phyloP scores from a whole-genome alignment of 257 asterid species.

The Linderniella brevidens region DNA sequence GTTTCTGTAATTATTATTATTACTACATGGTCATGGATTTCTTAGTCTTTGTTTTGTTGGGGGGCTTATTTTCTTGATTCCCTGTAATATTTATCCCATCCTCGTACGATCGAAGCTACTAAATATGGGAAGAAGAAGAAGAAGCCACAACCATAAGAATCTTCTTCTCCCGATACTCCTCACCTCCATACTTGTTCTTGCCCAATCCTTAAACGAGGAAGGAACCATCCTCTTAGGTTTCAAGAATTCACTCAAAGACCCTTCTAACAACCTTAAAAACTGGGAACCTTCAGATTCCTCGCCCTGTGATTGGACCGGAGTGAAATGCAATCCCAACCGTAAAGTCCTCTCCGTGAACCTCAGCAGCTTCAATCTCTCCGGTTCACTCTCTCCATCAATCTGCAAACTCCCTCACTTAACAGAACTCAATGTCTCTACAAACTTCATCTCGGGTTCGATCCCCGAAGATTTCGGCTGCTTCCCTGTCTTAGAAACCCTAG shows the following conservation, averaged over 20 bases:
- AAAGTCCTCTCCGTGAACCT: slow-evolving; percentile 57
- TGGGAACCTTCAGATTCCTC: slow-evolving; percentile 58
- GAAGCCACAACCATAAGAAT: slow-evolving; percentile 62
- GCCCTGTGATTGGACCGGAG: slow-evolving; percentile 84
- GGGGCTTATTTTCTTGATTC: too few relatives aligned
- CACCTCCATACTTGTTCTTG: too few relatives aligned
- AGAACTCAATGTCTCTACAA: slow-evolving; percentile 46
- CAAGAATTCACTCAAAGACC: slow-evolving; percentile 47
- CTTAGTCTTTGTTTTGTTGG: too few relatives aligned
- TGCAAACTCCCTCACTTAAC: slow-evolving; percentile 34
- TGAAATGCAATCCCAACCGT: slow-evolving; percentile 37
- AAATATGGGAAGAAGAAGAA: slow-evolving; percentile 39
- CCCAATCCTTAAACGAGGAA: slow-evolving; percentile 27
- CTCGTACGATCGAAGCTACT: slow-evolving; percentile 20
- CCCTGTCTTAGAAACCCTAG: slow-evolving; percentile 26
- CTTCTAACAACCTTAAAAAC: slow-evolving; percentile 20
- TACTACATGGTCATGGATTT: too few relatives aligned
- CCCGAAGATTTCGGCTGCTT: slow-evolving; percentile 64
- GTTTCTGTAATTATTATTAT: too few relatives aligned
- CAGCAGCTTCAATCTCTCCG: slow-evolving; percentile 45
- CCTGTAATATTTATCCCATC: too few relatives aligned
- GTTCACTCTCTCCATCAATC: slow-evolving; percentile 34
- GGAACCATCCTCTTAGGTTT: slow-evolving; percentile 47
- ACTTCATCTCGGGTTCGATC: slow-evolving; percentile 37
- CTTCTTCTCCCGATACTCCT: slow-evolving; percentile 11